Percentiles rank a stretch among this genome's conserved stretches.
Evolutionary conservation across 208 protist genomes (phyloP).

Genomic region (Crithidia thermophila): DNA sequence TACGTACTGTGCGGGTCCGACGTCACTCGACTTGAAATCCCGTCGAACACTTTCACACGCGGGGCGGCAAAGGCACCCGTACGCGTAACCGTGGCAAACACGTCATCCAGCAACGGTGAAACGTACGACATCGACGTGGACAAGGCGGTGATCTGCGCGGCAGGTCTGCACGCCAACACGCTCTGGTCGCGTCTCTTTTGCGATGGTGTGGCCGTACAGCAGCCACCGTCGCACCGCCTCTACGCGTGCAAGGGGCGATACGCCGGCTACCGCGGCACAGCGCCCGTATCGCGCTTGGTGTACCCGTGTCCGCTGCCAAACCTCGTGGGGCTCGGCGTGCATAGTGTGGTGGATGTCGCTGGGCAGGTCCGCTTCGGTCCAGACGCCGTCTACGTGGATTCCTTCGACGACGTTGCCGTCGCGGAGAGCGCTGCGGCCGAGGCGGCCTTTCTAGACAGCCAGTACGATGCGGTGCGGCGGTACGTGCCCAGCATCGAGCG

Average conservation of each 20-base stretch:
- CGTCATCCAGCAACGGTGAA: not conserved
- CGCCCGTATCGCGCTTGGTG: slow-evolving; percentile 30
- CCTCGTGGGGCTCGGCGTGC: slow-evolving; percentile 40
- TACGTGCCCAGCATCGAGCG: slow-evolving; percentile 39
- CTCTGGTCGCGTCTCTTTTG: slow-evolving; percentile 25
- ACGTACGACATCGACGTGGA: slow-evolving; percentile 21
- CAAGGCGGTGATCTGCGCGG: slow-evolving; percentile 28
- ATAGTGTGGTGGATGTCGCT: slow-evolving; percentile 44
- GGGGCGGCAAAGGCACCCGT: not conserved
- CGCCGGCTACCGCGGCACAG: slow-evolving; percentile 35
- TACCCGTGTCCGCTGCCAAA: slow-evolving; percentile 45
- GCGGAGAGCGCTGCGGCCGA: slow-evolving; percentile 11
- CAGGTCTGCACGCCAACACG: slow-evolving; percentile 35
- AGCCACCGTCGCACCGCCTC: slow-evolving; percentile 26
- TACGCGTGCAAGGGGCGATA: slow-evolving; percentile 44
- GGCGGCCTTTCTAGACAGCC: slow-evolving; percentile 35
- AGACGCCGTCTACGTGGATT: slow-evolving; percentile 33
- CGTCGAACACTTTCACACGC: not conserved
- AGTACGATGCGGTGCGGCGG: slow-evolving; percentile 31
- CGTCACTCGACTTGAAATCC: slow-evolving; percentile 14
- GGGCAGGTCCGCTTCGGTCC: slow-evolving; percentile 46
- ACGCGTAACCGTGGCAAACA: slow-evolving; percentile 16
- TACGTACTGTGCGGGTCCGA: slow-evolving; percentile 31
- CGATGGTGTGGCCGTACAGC: not conserved
- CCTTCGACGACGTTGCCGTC: slow-evolving; percentile 24